Base-by-base conservation (phyloP, 495 filamentous ascomycete species). In the Talaromyces thailandensis region DNA sequence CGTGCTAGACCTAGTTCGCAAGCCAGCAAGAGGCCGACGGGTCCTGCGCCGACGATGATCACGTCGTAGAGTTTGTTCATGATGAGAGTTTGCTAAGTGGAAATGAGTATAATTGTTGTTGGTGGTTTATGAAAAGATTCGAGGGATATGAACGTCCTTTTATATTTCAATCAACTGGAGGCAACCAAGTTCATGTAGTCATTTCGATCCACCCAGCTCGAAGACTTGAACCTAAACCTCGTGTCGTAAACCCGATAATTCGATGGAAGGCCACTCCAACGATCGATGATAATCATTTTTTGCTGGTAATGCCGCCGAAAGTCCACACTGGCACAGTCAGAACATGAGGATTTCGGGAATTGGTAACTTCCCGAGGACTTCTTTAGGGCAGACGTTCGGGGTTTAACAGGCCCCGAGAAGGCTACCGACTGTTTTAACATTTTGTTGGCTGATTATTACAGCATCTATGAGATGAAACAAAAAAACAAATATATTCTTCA, bases 1-100 rank as follows among this genome's bases (percentile, higher is more conserved):
- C 56, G 53, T 1, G 58, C 64, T n/a, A 69, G 48, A 3, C 43
- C 51, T 14, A 75, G 60, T 43, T 75, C 72, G 43, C 66, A 69
- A 50, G 76, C 75, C 21, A 74, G 66, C 3, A 75, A 67, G 9
- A 80, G 74, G 35, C 77, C 77, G 24, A 74, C 71, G 16, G 73
- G 75, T 14, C 77, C 77, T 53, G 72, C 77, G 9, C 77, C 77
- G 6, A 70, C 58, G 37, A 78, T 76, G 6, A 79, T 66, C 25
- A 78, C 76, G 70, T 62, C 61, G 59, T 61, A 61, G 26, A 51
- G 43, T 32, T 51, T 51, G 5, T 16, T n/a, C 59, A 61, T 61
- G 16, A 8, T 57, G 26, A 32, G 14, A 12, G 23, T 55, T 25
- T 26, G 16, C 6, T 40, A n/a, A 16, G 14, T 16, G 4, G 16